A percentile compares a stretch with the other conserved stretches of the same genome.
Conservation (phyloP, 2,329 filamentous ascomycete genomes). For the Botrytis elliptica region DNA sequence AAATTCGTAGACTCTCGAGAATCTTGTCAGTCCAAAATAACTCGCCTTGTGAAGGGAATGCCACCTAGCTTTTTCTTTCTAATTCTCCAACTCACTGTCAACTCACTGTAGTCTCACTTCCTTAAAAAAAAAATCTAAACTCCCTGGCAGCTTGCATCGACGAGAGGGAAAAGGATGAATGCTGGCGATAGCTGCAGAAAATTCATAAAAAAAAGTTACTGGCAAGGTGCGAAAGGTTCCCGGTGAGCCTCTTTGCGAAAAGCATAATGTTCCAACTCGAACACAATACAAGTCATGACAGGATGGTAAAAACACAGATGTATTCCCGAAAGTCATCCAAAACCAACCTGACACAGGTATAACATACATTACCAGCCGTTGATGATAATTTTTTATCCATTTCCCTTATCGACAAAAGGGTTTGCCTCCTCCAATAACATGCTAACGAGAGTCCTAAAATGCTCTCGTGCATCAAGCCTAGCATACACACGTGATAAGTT, state of each 20-base stretch:
- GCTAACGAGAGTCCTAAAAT: not conserved
- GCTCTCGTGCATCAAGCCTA: not conserved
- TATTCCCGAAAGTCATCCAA: not conserved
- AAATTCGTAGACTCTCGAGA: not conserved
- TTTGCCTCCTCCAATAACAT: not conserved
- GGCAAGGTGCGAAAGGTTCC: not conserved
- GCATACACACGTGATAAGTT: slow-evolving; percentile 7
- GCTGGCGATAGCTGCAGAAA: not conserved
- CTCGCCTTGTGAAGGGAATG: not conserved
- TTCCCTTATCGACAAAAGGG: not conserved
- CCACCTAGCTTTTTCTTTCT: too few relatives aligned
- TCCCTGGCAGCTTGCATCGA: too few relatives aligned
- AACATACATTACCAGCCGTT: not conserved
- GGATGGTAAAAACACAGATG: not conserved
- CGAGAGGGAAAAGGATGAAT: not conserved
- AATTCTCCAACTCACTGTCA: not conserved
- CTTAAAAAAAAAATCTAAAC: not conserved
- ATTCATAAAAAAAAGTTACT: not conserved
- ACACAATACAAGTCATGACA: not conserved
- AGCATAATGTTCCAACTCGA: not conserved
- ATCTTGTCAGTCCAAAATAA: not conserved
- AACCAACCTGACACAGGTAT: not conserved
- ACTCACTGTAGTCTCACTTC: too few relatives aligned
- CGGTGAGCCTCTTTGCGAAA: not conserved
- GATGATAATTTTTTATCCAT: not conserved